Percentiles rank a stretch among this genome's conserved stretches.
These are phyloP conservation scores for Wallacemonas rigidus DNA, from an alignment of 208 protist species.

Conservation along the genomic window DNA sequence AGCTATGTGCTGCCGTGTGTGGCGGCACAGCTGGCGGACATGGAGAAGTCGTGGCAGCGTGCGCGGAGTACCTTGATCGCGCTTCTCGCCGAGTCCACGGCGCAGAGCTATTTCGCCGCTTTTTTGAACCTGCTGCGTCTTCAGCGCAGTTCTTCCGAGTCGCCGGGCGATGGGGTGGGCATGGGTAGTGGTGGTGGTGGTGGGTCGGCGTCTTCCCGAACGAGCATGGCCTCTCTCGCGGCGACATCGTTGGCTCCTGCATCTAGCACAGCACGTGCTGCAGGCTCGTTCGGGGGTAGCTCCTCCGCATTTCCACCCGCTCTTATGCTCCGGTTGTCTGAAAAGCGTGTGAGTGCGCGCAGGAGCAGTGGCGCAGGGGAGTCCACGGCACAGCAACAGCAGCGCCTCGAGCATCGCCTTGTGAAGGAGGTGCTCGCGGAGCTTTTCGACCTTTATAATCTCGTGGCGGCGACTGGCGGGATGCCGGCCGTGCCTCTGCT, in stretches of 20 bases:
- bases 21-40: background rate
- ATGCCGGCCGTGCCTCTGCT: slow-evolving; percentile 60
- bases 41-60: slow-evolving; percentile 1
- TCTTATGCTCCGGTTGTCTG: background rate
- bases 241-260: too few species aligned
- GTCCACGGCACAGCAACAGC: background rate
- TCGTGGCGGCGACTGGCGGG: slow-evolving; percentile 46
- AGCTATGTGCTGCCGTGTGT: background rate
- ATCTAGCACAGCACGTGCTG: too few species aligned
- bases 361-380: too few species aligned
- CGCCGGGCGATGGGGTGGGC: background rate
- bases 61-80: background rate
- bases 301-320: slow-evolving; percentile 6
- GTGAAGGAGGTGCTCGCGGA: slow-evolving; percentile 32
- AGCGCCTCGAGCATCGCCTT: background rate
- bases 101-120: background rate
- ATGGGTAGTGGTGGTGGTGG: background rate
- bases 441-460: slow-evolving; percentile 57
- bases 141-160: background rate
- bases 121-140: background rate
- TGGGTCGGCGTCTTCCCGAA: too few species aligned
- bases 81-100: background rate
- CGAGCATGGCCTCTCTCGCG: too few species aligned
- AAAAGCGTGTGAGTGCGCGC: background rate
- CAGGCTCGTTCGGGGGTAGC: background rate